Evolutionary conservation across 176 grass and related monocot species (phyloP), one percentile per base, ranked within the genome.

Genomic region (Cenchrus purpureus): DNA sequence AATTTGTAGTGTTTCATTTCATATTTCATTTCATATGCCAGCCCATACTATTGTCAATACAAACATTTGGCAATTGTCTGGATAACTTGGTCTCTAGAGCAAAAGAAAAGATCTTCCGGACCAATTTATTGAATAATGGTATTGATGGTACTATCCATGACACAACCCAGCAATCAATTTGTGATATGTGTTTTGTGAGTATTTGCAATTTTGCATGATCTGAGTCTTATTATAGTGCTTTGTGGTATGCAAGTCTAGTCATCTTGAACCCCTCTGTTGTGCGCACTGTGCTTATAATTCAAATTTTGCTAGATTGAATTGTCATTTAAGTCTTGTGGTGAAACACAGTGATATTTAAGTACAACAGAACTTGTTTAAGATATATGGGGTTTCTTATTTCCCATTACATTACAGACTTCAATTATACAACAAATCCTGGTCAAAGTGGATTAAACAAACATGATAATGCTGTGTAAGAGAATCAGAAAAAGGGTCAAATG

Each of bases 1-100:
- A 62, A 71, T 71, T 32, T 71, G 43, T 40, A 17, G 31, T 69
- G 44, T 40, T 78, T 8, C 52, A 50, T 70, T 83, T 72, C 42
- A 60, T 62, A 62, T 40, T 78, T 8, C 52, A 50, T 70, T 83
- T 72, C 42, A 60, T 62, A 62, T 72, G 15, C 8, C 12, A 4
- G 16, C 29, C 34, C 6, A 20, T 68, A 14, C 53, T 29, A 28
- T 62, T 62, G 20, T 54, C 29, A 34, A 28, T 37, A 55, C 54
- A 22, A 46, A 66, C 11, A 54, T 65, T 63, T 43, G 49, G 28
- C 10, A 86, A 37, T 71, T 62, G 19, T 28, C 46, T 86, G 44
- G 3, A 79, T 79, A 12, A 13, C 20, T 72, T 42, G 29, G 42
- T 61, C 51, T 22, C 22, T 61, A 11, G 6, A 59, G 22, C 44